Evolutionary conservation across 2,329 filamentous ascomycete genomes (phyloP), one percentile per base, ranked within the genome.

Genomic region (Rhynchosporium agropyri): DNA sequence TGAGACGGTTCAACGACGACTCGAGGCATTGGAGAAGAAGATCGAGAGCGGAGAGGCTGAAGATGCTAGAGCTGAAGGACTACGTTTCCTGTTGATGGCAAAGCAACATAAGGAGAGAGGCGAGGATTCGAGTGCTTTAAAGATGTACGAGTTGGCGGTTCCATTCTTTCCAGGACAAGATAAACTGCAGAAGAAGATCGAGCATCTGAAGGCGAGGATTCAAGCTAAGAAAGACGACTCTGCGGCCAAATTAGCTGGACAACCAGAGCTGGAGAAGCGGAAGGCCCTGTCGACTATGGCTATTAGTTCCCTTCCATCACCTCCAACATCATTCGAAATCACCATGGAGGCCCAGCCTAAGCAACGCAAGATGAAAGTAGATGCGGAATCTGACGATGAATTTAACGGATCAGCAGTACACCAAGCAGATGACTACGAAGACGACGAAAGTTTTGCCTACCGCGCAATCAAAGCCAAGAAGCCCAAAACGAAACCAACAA

Each of bases 21-120:
- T 98, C 0, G 91, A 97, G 63, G 88, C 90, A 0, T 81, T 98
- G 3, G 94, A 98, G 76, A 85, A 89, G 68, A 89, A 91, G n/a
- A 89, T 98, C 33, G 90, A 94, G 63, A 79, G 78, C 38, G 80
- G 82, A 13, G 77, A 80, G 62, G 79, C 83, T 51, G 91, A 93
- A 43, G 91, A 96, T 70, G 80, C 83, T 31, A 86, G 90, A 59
- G 88, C 91, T 0, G 91, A 97, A 66, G 95, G 94, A 0, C 77
- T 98, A 33, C 90, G 92, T 10, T 92, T 90, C 70, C 78, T 98
- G 40, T 81, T 97, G n/a, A 92, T 95, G 82, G 94, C 92, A 0
- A 90, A 95, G 68, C 92, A 97, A 74, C 90, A 96, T 72, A 92
- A 93, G 73, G 91, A 92, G 58, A 83, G 86, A 3, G 92, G 92